These are phyloP conservation scores for Hydrangea macrophylla DNA, from an alignment of 148 eudicot species.

Conservation along the genomic window DNA sequence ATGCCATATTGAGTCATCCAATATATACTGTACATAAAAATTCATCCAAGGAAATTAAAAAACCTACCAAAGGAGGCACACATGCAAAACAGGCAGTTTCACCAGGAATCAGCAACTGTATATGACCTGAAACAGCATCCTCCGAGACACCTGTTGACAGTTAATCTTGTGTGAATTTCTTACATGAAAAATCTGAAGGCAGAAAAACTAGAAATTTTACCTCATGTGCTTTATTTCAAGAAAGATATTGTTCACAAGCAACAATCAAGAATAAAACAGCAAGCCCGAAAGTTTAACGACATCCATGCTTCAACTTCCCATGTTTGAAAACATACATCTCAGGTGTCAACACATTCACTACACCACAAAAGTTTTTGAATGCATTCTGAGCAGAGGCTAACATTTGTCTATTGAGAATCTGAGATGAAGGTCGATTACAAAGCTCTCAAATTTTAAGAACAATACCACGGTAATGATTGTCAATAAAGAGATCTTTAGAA, in stretches of 20 bases:
- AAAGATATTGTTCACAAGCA: background rate
- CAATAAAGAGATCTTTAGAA: too few relatives aligned
- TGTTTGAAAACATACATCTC: background rate
- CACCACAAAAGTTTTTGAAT: background rate
- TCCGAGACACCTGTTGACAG: conserved; percentile 79
- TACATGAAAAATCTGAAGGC: background rate
- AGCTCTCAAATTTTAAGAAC: background rate
- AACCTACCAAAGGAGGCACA: conserved; percentile 90
- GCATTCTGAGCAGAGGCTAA: background rate
- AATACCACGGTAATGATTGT: background rate
- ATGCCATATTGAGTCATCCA: background rate
- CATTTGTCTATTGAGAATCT: background rate
- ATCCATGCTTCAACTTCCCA: background rate
- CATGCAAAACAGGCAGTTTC: conserved; percentile 99
- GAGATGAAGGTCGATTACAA: background rate
- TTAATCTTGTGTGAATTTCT: conserved; percentile 4
- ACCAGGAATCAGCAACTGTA: conserved; percentile 92
- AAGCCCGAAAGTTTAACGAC: background rate
- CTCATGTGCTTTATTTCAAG: background rate
- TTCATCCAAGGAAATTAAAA: background rate
- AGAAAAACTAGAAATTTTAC: background rate
- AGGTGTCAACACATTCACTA: background rate
- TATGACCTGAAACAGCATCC: conserved; percentile 98
- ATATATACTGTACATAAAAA: background rate
- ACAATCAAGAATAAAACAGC: conserved; percentile 6